These are phyloP conservation scores for Mikania micrantha DNA, from an alignment of 129 eudicot species.

Conservation along the genomic window DNA sequence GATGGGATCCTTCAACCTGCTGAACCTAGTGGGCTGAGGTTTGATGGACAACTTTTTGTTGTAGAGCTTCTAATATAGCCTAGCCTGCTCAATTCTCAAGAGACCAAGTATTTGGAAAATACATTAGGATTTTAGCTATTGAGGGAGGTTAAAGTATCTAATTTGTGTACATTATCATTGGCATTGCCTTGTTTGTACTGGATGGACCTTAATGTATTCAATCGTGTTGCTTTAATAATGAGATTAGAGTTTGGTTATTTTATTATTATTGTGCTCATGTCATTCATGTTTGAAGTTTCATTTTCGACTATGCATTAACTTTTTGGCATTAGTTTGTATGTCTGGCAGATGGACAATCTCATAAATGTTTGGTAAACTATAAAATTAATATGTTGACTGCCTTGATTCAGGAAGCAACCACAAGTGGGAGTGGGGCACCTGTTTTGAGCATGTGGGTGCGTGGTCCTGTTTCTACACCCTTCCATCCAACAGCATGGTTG, in stretches of 20 bases:
- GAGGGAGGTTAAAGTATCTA: no score
- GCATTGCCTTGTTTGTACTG: neutral
- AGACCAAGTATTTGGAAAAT: no score
- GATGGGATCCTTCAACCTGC: constrained; percentile 70
- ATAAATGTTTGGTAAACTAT: constrained; percentile 3
- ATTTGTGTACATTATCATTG: neutral
- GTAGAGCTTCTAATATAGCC: constrained; percentile 54
- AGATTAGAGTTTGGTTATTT: no score
- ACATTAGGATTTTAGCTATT: no score
- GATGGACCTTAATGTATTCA: neutral
- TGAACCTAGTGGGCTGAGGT: constrained; percentile 62
- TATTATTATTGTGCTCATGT: no score
- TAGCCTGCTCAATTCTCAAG: no score
- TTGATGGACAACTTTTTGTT: constrained; percentile 69
- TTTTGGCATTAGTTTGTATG: neutral
- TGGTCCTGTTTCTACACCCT: constrained; percentile 30
- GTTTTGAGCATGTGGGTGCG: constrained; percentile 13
- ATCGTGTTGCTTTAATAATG: no score
- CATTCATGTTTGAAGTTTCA: neutral
- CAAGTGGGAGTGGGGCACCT: constrained; percentile 14
- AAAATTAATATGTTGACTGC: neutral
- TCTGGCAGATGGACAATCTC: neutral
- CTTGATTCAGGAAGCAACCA: neutral
- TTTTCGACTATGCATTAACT: neutral
- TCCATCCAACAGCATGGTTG: no score